Conservation (phyloP, 176 grass and related monocot species). For the Carex scoparia region DNA sequence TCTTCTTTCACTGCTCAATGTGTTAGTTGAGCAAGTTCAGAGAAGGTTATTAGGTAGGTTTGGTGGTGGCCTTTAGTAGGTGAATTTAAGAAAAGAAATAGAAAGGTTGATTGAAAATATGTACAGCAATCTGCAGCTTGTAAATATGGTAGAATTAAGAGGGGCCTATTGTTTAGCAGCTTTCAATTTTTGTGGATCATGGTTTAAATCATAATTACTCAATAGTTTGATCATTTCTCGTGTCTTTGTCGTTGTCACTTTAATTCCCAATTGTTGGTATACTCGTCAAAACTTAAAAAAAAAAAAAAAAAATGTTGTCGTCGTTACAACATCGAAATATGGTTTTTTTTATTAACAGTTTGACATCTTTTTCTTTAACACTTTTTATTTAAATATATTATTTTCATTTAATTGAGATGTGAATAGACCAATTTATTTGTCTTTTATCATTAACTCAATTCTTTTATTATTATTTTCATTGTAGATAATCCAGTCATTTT, state of each 20-base stretch:
- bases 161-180: background rate
- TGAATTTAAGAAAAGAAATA: conserved; percentile 12
- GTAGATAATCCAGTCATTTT: no score
- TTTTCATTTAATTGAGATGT: background rate
- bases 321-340: no score
- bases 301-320: no score
- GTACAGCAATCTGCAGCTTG: conserved; percentile 19
- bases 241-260: background rate
- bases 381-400: background rate
- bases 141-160: conserved; percentile 32
- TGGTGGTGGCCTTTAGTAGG: background rate
- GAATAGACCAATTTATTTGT: background rate
- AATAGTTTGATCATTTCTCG: background rate
- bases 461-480: no score
- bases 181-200: conserved; percentile 12
- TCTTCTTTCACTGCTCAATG: conserved; percentile 16
- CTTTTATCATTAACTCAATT: background rate
- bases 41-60: conserved; percentile 22
- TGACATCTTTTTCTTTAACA: background rate
- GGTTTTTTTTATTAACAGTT: no score
- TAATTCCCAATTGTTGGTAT: background rate
- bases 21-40: conserved; percentile 11
- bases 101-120: conserved; percentile 15
- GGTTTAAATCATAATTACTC: background rate
- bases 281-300: background rate